A percentile compares a stretch with the other conserved stretches of the same genome.
Evolutionary conservation across 768 basidiomycete genomes (phyloP).

Genomic region (Jaapia argillacea): DNA sequence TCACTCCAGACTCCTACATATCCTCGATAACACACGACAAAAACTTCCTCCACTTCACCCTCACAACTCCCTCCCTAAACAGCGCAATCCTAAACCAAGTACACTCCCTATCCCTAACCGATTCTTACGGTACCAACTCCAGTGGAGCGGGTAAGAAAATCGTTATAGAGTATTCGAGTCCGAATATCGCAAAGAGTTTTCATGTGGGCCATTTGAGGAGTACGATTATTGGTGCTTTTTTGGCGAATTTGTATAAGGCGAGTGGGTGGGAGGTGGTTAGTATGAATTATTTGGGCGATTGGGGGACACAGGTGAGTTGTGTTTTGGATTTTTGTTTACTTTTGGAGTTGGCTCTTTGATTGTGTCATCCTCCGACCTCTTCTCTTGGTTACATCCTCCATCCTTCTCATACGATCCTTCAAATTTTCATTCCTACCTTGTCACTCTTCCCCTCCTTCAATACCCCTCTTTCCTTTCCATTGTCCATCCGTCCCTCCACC

Average conservation of each 20-base stretch:
- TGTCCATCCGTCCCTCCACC: too few relatives aligned
- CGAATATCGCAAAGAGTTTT: conserved; percentile 97
- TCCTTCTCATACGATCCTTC: too few relatives aligned
- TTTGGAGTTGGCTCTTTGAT: not conserved
- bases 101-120: conserved; percentile 48
- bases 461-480: too few relatives aligned
- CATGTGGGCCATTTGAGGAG: conserved; percentile 95
- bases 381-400: too few relatives aligned
- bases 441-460: too few relatives aligned
- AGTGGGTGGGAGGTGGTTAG: conserved; percentile 90
- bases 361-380: conserved; percentile 3
- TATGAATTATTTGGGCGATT: conserved; percentile 95
- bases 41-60: conserved; percentile 77
- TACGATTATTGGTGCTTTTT: conserved; percentile 98
- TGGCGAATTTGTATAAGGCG: conserved; percentile 82
- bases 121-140: conserved; percentile 77
- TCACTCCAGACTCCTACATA: conserved; percentile 76
- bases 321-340: not conserved
- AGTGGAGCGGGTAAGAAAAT: conserved; percentile 74
- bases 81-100: conserved; percentile 64
- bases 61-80: conserved; percentile 54
- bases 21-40: conserved; percentile 60
- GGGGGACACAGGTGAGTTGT: conserved; percentile 90
- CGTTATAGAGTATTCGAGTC: conserved; percentile 88
- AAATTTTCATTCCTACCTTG: not conserved